Percentiles rank a stretch among this genome's conserved stretches.
Evolutionary conservation across 2,329 filamentous ascomycete genomes (phyloP).

Genomic region (Talaromyces islandicus): DNA sequence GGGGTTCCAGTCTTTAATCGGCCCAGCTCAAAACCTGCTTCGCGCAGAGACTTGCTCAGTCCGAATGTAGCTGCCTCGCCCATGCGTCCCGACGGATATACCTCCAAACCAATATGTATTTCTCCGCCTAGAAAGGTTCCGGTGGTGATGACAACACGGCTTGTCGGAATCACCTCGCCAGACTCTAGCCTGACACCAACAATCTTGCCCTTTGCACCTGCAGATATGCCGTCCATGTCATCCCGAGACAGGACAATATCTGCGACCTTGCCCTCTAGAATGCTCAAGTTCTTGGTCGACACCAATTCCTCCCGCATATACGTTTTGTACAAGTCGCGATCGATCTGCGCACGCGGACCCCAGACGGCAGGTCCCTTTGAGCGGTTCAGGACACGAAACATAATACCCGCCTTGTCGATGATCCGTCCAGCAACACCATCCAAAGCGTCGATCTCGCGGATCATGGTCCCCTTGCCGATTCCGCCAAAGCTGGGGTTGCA

Average conservation of each 20-base stretch:
- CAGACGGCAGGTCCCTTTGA: constrained; percentile 93
- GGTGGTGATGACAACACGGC: constrained; percentile 86
- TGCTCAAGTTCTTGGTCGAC: constrained; percentile 68
- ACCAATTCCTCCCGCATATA: constrained; percentile 85
- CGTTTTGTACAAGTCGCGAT: constrained; percentile 78
- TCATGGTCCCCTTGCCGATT: constrained; percentile 96
- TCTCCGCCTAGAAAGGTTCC: constrained; percentile 93
- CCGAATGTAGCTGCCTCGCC: constrained; percentile 91
- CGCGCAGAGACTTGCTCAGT: constrained; percentile 79
- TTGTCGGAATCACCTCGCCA: constrained; percentile 74
- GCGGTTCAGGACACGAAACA: constrained; percentile 83
- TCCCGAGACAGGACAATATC: constrained; percentile 74
- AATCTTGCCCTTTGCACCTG: constrained; percentile 62
- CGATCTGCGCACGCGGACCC: constrained; percentile 95
- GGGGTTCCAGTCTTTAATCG: constrained; percentile 94
- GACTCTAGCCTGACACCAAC: constrained; percentile 81
- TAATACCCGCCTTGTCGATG: constrained; percentile 90
- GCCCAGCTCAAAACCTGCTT: constrained; percentile 84
- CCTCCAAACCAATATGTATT: constrained; percentile 87
- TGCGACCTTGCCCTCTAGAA: constrained; percentile 81
- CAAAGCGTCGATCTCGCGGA: constrained; percentile 90
- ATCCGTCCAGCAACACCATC: constrained; percentile 84
- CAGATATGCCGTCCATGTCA: constrained; percentile 35
- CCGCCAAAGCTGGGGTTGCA: constrained; percentile 97
- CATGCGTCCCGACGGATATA: constrained; percentile 81